Evolutionary conservation across 2,329 filamentous ascomycete genomes (phyloP), one percentile per base, ranked within the genome.

Genomic region (Colletotrichum trifolii): DNA sequence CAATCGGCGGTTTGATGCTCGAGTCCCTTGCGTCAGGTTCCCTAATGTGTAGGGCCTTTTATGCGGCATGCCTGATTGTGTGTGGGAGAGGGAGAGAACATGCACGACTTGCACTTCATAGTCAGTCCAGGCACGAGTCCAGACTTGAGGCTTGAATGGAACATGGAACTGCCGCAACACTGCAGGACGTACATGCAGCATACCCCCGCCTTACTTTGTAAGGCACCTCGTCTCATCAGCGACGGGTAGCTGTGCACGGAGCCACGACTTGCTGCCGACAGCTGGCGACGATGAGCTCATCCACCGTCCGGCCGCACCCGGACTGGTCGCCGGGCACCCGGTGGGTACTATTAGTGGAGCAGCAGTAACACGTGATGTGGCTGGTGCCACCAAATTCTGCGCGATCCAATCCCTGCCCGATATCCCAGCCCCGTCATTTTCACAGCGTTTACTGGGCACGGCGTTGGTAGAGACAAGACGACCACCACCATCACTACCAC

Each of bases 371-470:
- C 66, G 66, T 68, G 66, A 56, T 67, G 64, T 67, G 64, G 66
- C 66, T 68, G 42, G 46, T 64, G 60, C 47, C 38, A 54, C 66
- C 55, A 61, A 50, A 59, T 45, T 55, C 59, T 64, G 54, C 60
- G 53, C 54, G 48, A 47, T 62, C 59, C 59, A 64, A 62, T 53
- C 64, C 66, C 55, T 64, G 58, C 52, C 58, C 46, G 46, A 63
- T 17, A 49, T 63, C 66, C 66, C 66, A 68, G 66, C 66, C 66
- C 66, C 66, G 64, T 67, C 66, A 68, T 67, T 68, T 67, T 68
- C 25, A 25, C 25, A 25, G 58, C 63, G 53, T 64, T 36, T 53
- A 52, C 54, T 64, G 64, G 54, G 38, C 42, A 61, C 54, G 66
- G 50, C 50, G 54, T 50, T 47, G 25, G 25, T 25, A 25, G 38